Percentiles rank a stretch among this genome's conserved stretches.
These are phyloP conservation scores for Penstemon newberryi DNA, from an alignment of 257 asterid genomes.

Conservation along the genomic window DNA sequence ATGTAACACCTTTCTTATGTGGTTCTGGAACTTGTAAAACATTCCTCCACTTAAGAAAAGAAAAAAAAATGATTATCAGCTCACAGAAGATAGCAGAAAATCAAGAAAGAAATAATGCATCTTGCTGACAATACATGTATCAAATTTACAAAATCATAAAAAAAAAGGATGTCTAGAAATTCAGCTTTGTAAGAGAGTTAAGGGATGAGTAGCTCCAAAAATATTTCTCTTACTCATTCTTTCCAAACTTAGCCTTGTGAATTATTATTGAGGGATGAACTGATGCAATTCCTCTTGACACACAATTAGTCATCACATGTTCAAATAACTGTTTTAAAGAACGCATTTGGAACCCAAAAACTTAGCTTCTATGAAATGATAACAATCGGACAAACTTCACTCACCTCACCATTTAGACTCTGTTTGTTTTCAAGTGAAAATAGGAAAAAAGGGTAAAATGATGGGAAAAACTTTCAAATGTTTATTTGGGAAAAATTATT, in stretches of 20 bases:
- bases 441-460: too few species aligned
- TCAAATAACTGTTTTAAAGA: not conserved
- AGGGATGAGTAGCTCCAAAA: not conserved
- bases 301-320: not conserved
- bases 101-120: not conserved
- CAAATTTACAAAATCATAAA: not conserved
- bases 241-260: not conserved
- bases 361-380: not conserved
- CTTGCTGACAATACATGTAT: too few species aligned
- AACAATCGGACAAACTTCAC: not conserved
- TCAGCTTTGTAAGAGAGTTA: not conserved
- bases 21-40: constrained; percentile 69
- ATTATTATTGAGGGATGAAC: not conserved
- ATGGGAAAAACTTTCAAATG: too few species aligned
- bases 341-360: not conserved
- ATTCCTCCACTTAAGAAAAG: constrained; percentile 69
- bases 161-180: not conserved
- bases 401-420: not conserved
- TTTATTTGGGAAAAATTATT: too few species aligned
- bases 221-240: not conserved
- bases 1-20: constrained; percentile 89
- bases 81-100: constrained; percentile 9
- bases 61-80: constrained; percentile 9
- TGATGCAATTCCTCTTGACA: not conserved
- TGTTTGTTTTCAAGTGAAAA: not conserved